Conservation (phyloP, 1,139 yeast species). For the Yamadazyma atlantica region DNA sequence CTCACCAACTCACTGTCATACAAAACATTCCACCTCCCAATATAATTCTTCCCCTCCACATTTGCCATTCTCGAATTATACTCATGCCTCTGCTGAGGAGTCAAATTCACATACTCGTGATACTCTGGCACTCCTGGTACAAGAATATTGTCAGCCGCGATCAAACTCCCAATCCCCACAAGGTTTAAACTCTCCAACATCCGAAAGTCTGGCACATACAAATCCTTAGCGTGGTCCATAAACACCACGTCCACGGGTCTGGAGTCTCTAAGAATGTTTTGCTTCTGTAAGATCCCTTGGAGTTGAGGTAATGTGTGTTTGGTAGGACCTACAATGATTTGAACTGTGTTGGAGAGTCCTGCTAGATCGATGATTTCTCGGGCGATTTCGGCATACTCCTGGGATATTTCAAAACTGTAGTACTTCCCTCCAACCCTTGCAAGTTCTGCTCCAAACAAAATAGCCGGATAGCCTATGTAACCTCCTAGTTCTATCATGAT, state of each 20-base stretch:
- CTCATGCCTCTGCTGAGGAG: constrained; percentile 36
- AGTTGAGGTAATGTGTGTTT: constrained; percentile 27
- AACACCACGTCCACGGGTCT: constrained; percentile 34
- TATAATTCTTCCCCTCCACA: constrained; percentile 26
- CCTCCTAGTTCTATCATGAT: constrained; percentile 39
- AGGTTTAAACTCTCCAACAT: constrained; percentile 40
- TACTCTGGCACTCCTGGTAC: constrained; percentile 43
- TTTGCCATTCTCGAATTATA: constrained; percentile 26
- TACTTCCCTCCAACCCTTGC: constrained; percentile 25
- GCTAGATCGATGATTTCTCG: constrained; percentile 34
- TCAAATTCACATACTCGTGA: constrained; percentile 34
- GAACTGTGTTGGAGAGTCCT: constrained; percentile 32
- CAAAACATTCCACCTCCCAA: constrained; percentile 46
- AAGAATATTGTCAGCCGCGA: constrained; percentile 41
- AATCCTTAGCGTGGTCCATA: constrained; percentile 42
- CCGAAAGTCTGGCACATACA: constrained; percentile 44
- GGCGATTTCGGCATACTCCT: constrained; percentile 35
- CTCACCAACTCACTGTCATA: constrained; percentile 32
- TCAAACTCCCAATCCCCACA: constrained; percentile 38
- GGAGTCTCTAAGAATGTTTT: not conserved
- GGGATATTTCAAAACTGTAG: constrained; percentile 37
- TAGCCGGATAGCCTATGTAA: constrained; percentile 45
- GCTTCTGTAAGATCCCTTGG: constrained; percentile 6
- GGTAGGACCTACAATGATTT: constrained; percentile 40
- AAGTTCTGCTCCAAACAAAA: constrained; percentile 32